Percentiles rank a stretch among this genome's conserved stretches.
Conservation (phyloP, 352 stramenopile genomes). For the Phytophthora podocarpi region DNA sequence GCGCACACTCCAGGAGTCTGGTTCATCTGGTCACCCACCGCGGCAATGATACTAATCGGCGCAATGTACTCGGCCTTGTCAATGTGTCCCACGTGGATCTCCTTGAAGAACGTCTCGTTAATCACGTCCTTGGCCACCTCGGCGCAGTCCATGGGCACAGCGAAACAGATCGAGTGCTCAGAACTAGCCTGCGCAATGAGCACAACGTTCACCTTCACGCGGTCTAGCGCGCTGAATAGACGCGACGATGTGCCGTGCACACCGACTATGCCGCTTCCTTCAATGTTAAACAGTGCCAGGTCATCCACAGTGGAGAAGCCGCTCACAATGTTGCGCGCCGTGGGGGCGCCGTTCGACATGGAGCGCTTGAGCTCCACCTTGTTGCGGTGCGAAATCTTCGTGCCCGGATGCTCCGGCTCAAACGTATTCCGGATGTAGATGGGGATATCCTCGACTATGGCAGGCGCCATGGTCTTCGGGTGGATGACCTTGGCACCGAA, state of each 20-base stretch:
- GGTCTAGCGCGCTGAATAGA: constrained; percentile 93
- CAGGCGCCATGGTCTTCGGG: constrained; percentile 96
- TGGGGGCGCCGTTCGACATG: constrained; percentile 62
- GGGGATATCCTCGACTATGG: constrained; percentile 91
- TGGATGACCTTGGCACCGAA: constrained; percentile 98
- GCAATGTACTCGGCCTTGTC: constrained; percentile 85
- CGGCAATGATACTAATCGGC: constrained; percentile 95
- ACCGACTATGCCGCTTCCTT: constrained; percentile 95
- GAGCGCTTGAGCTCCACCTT: constrained; percentile 64
- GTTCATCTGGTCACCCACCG: constrained; percentile 96
- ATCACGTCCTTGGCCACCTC: constrained; percentile 74
- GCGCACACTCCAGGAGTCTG: constrained; percentile 91
- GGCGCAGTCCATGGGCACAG: constrained; percentile 80
- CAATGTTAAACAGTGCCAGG: constrained; percentile 95
- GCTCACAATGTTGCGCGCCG: constrained; percentile 78
- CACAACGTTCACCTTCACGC: constrained; percentile 93
- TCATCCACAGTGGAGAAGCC: constrained; percentile 95
- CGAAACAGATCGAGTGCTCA: constrained; percentile 96
- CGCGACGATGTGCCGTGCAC: constrained; percentile 93
- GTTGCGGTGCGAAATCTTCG: constrained; percentile 75
- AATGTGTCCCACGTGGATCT: constrained; percentile 85
- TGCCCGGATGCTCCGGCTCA: constrained; percentile 83
- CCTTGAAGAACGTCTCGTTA: constrained; percentile 88
- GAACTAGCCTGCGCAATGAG: constrained; percentile 95
- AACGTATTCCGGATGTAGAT: constrained; percentile 99